These are phyloP conservation scores for Mycena maculata DNA, from an alignment of 768 basidiomycete genomes.

Conservation along the genomic window DNA sequence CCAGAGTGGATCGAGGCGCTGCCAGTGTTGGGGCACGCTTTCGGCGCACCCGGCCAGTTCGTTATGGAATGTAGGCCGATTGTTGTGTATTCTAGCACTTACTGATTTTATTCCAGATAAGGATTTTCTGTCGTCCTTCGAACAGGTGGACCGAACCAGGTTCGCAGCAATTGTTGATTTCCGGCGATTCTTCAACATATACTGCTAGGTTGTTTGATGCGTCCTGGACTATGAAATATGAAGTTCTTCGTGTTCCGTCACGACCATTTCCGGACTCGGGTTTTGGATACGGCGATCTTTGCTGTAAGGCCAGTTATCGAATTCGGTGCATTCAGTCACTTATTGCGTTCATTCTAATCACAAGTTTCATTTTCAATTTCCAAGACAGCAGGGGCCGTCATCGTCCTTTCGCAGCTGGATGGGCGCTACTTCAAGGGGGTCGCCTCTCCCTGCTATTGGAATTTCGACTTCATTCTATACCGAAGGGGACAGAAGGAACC, in stretches of 20 bases:
- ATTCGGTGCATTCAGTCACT: not conserved
- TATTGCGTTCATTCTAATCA: not conserved
- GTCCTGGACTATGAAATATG: conserved; percentile 26
- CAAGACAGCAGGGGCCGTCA: conserved; percentile 36
- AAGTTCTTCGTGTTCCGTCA: conserved; percentile 25
- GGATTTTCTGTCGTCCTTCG: conserved; percentile 29
- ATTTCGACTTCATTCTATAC: conserved; percentile 47
- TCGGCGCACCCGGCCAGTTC: conserved; percentile 47
- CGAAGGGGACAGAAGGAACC: conserved; percentile 37
- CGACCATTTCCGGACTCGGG: conserved; percentile 21
- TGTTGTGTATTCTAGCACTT: not conserved
- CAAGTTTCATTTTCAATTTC: conserved; percentile 45
- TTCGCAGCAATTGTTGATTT: not conserved
- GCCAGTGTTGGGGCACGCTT: conserved; percentile 39
- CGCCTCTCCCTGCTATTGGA: conserved; percentile 37
- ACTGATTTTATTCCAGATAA: conserved; percentile 17
- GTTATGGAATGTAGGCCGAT: conserved; percentile 41
- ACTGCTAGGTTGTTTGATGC: conserved; percentile 32
- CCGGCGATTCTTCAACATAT: not conserved
- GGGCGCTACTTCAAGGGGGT: conserved; percentile 45
- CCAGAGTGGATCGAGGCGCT: conserved; percentile 43
- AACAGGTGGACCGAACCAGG: conserved; percentile 29
- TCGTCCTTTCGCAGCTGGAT: conserved; percentile 48
- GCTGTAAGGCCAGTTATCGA: conserved; percentile 15
- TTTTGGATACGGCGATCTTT: conserved; percentile 32